Base-by-base conservation (phyloP, 306 rosid species). In the Glycine soja region DNA sequence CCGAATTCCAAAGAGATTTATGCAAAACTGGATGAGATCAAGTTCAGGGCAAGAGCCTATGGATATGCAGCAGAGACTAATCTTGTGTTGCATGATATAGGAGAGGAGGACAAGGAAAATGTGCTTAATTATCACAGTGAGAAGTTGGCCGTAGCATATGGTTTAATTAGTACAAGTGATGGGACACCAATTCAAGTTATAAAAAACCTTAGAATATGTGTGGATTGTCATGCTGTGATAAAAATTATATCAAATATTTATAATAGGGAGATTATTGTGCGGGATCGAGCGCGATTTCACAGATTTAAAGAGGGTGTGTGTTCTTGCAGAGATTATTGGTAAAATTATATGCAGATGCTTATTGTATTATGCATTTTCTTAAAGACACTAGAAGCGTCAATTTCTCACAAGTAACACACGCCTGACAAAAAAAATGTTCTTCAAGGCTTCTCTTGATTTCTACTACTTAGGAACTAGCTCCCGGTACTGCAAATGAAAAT, bases 301-400 rank as follows among this genome's bases (percentile, higher is more conserved):
- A 88, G 92, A 72, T 94, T 94, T 78, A 88, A 88, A 78, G 90
- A 82, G 0, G 97, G 97, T 61, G 51, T 81, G 5, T 94, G 98
- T 82, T 94, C 97, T 58, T 94, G 97, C 83, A 87, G 68, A 88
- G 98, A 94, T 78, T 94, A 91, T 88, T 94, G 98, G 97, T 94
- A 87, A 90, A 80, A 65, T 7, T 12, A 12, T 45, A 71, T 64
- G 38, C n/a, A 56, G 56, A 70, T 70, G 63, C 59, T 24, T 74
- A 3, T 45, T 19, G 4, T 56, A 51, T 79, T 38, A 18, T 45
- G 10, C 15, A 40, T 40, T 66, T 71, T 54, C 42, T 67, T 32
- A 67, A 13, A 50, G 74, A 64, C 34, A 69, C 61, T 24, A 14
- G 65, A 14, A 61, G 36, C 48, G 4, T 48, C 50, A 57, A 48